Conservation (phyloP, 179 eudicot genomes). For the Drosera spatulata region DNA sequence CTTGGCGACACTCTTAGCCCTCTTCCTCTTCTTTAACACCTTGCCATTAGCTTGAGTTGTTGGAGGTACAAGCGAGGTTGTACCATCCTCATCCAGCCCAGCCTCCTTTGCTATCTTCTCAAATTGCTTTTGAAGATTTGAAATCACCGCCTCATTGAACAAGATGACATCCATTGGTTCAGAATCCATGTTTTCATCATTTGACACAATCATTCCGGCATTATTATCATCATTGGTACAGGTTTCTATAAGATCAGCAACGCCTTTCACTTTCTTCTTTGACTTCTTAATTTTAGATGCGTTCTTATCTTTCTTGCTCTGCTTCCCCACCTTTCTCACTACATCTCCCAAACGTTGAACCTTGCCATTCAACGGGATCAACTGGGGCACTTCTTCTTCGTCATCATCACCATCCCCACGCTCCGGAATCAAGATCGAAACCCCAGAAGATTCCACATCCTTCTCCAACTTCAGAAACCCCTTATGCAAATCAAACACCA, state of each 20-base stretch:
- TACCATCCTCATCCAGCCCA: constrained; percentile 44
- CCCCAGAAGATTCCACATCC: constrained; percentile 41
- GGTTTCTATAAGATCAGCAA: constrained; percentile 2
- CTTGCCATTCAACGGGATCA: constrained; percentile 32
- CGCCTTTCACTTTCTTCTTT: constrained; percentile 25
- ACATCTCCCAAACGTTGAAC: neutral
- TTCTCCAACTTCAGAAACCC: constrained; percentile 82
- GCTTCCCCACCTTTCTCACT: constrained; percentile 9
- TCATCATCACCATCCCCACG: constrained; percentile 13
- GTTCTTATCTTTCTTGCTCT: constrained; percentile 24
- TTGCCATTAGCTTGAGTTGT: constrained; percentile 13
- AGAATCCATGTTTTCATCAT: constrained; percentile 8
- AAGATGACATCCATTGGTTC: constrained; percentile 7
- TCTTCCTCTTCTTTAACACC: constrained; percentile 58
- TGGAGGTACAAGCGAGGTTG: constrained; percentile 22
- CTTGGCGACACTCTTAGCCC: constrained; percentile 21
- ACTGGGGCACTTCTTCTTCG: constrained; percentile 39
- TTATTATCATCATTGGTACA: constrained; percentile 5
- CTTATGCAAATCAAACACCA: constrained; percentile 49
- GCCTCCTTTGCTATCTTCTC: constrained; percentile 83
- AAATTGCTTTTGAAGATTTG: constrained; percentile 84
- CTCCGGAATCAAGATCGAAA: constrained; percentile 40
- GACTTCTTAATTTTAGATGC: constrained; percentile 15
- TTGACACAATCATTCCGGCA: constrained; percentile 16
- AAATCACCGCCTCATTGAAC: constrained; percentile 36